These are phyloP conservation scores for Abelmoschus esculentus DNA, from an alignment of 345 rosid species.

Conservation along the genomic window DNA sequence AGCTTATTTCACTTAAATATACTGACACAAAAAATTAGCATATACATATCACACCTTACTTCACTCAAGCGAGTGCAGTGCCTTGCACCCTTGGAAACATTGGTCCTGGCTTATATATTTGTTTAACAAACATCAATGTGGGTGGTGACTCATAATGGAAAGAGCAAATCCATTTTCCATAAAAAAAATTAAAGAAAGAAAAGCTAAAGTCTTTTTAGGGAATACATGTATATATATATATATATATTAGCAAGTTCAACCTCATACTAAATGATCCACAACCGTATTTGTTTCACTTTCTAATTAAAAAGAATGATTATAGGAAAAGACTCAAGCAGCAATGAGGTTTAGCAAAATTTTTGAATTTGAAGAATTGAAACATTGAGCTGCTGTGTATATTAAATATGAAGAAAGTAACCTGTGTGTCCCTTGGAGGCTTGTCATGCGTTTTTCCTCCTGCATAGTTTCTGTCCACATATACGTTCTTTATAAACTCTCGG, in stretches of 20 bases:
- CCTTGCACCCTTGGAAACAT: neutral
- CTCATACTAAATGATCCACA: neutral
- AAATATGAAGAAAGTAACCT: constrained; percentile 33
- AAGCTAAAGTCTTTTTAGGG: neutral
- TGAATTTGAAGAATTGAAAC: neutral
- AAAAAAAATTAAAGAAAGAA: no score
- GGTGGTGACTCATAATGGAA: neutral
- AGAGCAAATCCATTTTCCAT: neutral
- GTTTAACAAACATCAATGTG: neutral
- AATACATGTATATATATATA: neutral
- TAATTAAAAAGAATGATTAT: neutral
- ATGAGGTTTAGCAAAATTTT: neutral
- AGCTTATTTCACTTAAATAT: neutral
- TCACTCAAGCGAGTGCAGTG: neutral
- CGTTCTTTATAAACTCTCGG: no score
- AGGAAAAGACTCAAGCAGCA: neutral
- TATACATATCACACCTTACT: neutral
- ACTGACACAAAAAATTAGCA: neutral
- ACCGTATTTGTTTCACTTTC: constrained; percentile 1
- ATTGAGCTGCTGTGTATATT: neutral
- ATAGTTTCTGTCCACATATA: constrained; percentile 73
- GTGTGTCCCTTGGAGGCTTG: constrained; percentile 67
- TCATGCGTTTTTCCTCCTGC: constrained; percentile 57
- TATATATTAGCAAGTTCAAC: neutral
- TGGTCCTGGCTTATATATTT: neutral